Conservation (phyloP, 2,329 filamentous ascomycete species). For the Cordyceps fumosorosea region DNA sequence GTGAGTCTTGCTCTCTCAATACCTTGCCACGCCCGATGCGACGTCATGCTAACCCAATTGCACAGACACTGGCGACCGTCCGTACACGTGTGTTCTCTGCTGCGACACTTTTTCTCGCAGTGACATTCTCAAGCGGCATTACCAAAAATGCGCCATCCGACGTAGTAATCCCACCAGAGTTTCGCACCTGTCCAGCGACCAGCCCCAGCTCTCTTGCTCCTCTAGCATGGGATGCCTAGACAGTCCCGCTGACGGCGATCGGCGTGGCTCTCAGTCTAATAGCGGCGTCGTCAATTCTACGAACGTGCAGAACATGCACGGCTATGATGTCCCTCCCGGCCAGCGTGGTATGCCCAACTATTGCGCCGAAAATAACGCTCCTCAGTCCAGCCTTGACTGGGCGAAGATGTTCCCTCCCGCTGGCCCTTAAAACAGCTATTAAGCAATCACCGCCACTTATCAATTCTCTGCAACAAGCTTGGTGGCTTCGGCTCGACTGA, state of each 20-base stretch:
- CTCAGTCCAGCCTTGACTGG: conserved; percentile 65
- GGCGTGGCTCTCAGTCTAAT: conserved; percentile 51
- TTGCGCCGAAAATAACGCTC: conserved; percentile 52
- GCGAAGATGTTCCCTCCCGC: conserved; percentile 71
- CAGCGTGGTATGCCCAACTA: conserved; percentile 62
- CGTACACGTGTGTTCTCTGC: conserved; percentile 97
- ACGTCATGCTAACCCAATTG: not conserved
- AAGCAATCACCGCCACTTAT: conserved; percentile 29
- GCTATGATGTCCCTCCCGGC: conserved; percentile 56
- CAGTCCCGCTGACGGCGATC: conserved; percentile 46
- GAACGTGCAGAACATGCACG: conserved; percentile 57
- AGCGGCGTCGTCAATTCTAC: conserved; percentile 55
- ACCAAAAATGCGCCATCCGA: conserved; percentile 96
- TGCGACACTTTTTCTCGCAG: conserved; percentile 96
- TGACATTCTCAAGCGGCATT: conserved; percentile 97
- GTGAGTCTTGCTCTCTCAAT: conserved; percentile 56
- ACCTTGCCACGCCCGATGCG: not conserved
- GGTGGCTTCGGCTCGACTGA: not conserved
- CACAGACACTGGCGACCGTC: conserved; percentile 90
- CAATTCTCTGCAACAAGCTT: not conserved
- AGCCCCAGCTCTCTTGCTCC: conserved; percentile 55
- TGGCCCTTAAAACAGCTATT: conserved; percentile 44
- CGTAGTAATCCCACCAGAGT: conserved; percentile 93
- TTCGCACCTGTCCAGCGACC: conserved; percentile 75
- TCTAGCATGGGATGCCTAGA: conserved; percentile 54